Evolutionary conservation across 352 stramenopile species (phyloP).

Genomic region (Phytopythium montanum): DNA sequence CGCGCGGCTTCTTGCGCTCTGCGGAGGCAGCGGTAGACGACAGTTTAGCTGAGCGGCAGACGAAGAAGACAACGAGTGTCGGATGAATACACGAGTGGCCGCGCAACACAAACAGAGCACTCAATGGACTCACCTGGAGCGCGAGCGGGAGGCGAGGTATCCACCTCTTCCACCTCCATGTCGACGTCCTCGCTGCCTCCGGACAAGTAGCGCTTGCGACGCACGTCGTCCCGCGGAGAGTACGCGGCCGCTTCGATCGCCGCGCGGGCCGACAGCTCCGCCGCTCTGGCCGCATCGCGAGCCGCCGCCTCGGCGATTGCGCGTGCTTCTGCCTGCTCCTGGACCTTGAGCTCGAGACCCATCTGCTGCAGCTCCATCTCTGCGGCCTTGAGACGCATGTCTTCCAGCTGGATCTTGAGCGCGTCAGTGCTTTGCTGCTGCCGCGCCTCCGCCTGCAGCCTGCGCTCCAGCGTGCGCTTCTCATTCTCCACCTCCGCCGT

Average conservation of each 20-base stretch:
- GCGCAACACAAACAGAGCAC: constrained; percentile 6
- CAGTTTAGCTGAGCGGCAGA: constrained; percentile 19
- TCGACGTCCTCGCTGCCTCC: constrained; percentile 39
- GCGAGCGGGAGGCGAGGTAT: constrained; percentile 17
- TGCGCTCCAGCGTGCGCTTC: constrained; percentile 33
- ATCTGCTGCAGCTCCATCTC: constrained; percentile 49
- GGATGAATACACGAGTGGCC: constrained; percentile 12
- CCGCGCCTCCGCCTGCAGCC: constrained; percentile 30
- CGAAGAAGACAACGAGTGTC: constrained; percentile 3
- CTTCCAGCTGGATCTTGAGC: constrained; percentile 38
- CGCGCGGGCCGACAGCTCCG: constrained; percentile 61
- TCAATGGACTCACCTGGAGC: constrained; percentile 27
- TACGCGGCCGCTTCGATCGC: constrained; percentile 56
- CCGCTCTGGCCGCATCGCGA: constrained; percentile 53
- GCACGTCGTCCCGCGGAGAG: constrained; percentile 20
- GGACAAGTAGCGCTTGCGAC: constrained; percentile 40
- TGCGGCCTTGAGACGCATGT: constrained; percentile 41
- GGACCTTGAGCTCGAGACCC: constrained; percentile 38
- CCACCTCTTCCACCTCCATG: constrained; percentile 48
- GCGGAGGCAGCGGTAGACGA: constrained; percentile 6
- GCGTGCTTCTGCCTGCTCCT: constrained; percentile 48
- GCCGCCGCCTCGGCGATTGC: constrained; percentile 62
- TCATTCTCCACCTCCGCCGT: constrained; percentile 29
- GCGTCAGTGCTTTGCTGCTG: constrained; percentile 32
- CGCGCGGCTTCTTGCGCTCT: constrained; percentile 49